Evolutionary conservation across 768 basidiomycete genomes (phyloP).

Genomic region (Mycena alexandri): DNA sequence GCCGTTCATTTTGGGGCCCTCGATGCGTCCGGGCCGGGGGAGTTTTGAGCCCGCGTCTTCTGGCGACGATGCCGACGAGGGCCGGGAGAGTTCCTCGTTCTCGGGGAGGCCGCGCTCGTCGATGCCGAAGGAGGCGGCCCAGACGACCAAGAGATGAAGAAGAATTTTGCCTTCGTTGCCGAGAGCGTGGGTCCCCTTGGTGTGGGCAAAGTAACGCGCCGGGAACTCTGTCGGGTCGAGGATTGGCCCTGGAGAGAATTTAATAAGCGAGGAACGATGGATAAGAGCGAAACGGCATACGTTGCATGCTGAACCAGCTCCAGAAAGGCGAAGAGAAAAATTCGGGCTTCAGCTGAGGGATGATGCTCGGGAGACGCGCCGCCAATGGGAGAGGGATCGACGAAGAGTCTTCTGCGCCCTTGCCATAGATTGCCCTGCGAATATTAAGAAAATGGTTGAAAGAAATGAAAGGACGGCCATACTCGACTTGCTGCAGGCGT

Average conservation of each 20-base stretch:
- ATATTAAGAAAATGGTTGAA: conserved; percentile 25
- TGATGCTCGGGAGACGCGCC: conserved; percentile 63
- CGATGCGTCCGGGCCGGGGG: conserved; percentile 30
- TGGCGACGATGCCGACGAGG: conserved; percentile 37
- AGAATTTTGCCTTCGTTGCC: conserved; percentile 83
- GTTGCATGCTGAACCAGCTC: conserved; percentile 85
- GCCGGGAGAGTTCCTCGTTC: conserved; percentile 40
- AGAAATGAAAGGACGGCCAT: conserved; percentile 42
- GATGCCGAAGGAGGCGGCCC: conserved; percentile 92
- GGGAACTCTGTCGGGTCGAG: conserved; percentile 86
- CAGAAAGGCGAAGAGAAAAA: conserved; percentile 92
- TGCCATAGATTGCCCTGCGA: conserved; percentile 82
- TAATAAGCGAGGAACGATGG: conserved; percentile 25
- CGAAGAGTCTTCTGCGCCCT: conserved; percentile 60
- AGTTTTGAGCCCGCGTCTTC: conserved; percentile 19
- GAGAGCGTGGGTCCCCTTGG: conserved; percentile 71
- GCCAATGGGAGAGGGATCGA: conserved; percentile 48
- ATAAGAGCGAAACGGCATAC: conserved; percentile 57
- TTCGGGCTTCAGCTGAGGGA: conserved; percentile 79
- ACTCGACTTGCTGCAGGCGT: conserved; percentile 89
- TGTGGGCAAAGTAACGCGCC: conserved; percentile 76
- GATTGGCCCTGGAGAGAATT: conserved; percentile 74
- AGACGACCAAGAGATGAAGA: conserved; percentile 83
- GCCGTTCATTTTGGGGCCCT: conserved; percentile 38
- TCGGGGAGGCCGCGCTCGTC: conserved; percentile 79